Conservation (phyloP, 129 eudicot genomes). For the Escallonia herrerae region DNA sequence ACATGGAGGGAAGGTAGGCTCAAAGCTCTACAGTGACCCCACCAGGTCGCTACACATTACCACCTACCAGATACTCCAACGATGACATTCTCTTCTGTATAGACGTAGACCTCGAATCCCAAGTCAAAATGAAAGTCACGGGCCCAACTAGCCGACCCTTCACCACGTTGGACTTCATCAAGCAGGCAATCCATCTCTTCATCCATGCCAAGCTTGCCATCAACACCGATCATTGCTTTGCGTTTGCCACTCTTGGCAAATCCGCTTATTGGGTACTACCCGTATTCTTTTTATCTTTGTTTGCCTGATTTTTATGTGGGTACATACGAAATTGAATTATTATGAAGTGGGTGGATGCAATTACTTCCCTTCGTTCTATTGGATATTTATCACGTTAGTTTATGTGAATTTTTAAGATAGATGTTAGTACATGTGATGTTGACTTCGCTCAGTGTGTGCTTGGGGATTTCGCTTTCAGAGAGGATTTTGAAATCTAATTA, state of each 20-base stretch:
- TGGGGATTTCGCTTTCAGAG: too few species aligned
- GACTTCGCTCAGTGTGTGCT: too few species aligned
- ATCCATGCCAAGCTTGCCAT: conserved; percentile 70
- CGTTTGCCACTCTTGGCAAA: conserved; percentile 56
- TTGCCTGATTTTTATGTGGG: background rate
- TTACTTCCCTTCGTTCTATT: too few species aligned
- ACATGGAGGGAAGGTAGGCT: conserved; percentile 42
- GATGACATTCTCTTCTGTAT: conserved; percentile 92
- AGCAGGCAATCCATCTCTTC: conserved; percentile 70
- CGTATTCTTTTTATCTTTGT: background rate
- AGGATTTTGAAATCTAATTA: too few species aligned
- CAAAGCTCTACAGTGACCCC: conserved; percentile 19
- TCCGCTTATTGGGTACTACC: conserved; percentile 55
- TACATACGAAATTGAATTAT: background rate
- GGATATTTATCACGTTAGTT: too few species aligned
- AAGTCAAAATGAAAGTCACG: conserved; percentile 67
- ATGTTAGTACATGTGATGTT: too few species aligned
- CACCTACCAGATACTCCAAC: conserved; percentile 23
- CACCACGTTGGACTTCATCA: conserved; percentile 68
- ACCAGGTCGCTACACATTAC: conserved; percentile 33
- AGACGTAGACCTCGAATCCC: conserved; percentile 61
- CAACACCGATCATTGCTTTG: conserved; percentile 82
- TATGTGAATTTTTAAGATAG: too few species aligned
- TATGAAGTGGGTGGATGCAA: too few species aligned
- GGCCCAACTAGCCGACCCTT: conserved; percentile 53